Percentiles rank a stretch among this genome's conserved stretches.
These are phyloP conservation scores for Cucumis melo DNA, from an alignment of 306 rosid species.

Conservation along the genomic window DNA sequence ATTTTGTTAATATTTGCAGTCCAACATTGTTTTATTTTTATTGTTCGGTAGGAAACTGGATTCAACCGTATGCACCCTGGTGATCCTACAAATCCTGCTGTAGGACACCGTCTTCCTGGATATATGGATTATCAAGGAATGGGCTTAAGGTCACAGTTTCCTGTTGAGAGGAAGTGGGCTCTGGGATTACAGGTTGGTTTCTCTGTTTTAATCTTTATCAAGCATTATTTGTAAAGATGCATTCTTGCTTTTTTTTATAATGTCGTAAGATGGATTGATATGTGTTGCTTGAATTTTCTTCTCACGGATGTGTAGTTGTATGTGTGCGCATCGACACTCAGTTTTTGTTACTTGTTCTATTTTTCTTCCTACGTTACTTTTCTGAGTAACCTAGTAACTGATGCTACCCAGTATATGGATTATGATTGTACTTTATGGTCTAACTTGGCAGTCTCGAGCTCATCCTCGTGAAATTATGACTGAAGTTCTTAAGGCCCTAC, in stretches of 20 bases:
- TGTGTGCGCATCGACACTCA: too few species aligned
- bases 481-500: conserved; percentile 88
- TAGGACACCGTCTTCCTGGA: conserved; percentile 59
- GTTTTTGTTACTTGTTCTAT: background rate
- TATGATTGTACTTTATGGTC: conserved; percentile 12
- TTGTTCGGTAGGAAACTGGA: conserved; percentile 37
- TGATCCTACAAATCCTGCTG: conserved; percentile 49
- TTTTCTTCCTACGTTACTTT: background rate
- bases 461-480: conserved; percentile 95
- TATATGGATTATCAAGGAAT: conserved; percentile 62
- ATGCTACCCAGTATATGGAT: background rate
- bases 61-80: conserved; percentile 43
- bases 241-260: background rate
- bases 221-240: background rate
- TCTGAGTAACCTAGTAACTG: background rate
- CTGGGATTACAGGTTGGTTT: conserved; percentile 83
- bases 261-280: background rate
- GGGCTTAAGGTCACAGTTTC: conserved; percentile 54
- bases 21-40: background rate
- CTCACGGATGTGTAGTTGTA: too few species aligned
- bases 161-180: conserved; percentile 89
- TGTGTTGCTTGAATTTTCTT: background rate
- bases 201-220: background rate
- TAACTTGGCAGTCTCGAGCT: conserved; percentile 63
- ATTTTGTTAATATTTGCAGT: background rate